A percentile compares a stretch with the other conserved stretches of the same genome.
Evolutionary conservation across 2,329 filamentous ascomycete species (phyloP).

Genomic region (Claviceps spartinae): DNA sequence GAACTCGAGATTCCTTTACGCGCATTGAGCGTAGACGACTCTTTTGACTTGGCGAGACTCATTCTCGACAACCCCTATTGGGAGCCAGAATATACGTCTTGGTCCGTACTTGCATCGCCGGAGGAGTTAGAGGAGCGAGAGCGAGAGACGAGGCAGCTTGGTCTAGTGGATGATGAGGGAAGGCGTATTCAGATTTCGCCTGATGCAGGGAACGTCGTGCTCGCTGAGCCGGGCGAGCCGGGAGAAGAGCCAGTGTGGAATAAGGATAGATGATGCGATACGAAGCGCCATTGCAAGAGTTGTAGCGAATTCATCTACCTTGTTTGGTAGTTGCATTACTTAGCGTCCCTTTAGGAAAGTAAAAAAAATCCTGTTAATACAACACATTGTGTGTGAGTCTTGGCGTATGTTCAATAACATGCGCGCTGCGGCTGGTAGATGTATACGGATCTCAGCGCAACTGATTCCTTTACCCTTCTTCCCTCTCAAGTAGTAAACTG

Average conservation of each 20-base stretch:
- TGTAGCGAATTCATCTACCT: not conserved
- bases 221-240: conserved; percentile 1
- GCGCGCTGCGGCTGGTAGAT: too few relatives aligned
- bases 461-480: too few relatives aligned
- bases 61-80: conserved; percentile 32
- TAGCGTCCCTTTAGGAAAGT: too few relatives aligned
- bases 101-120: not conserved
- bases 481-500: too few relatives aligned
- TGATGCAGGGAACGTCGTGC: not conserved
- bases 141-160: conserved; percentile 1
- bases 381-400: too few relatives aligned
- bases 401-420: too few relatives aligned
- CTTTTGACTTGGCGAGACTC: conserved; percentile 24
- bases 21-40: conserved; percentile 19
- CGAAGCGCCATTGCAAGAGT: not conserved
- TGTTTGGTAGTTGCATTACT: not conserved
- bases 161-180: conserved; percentile 7
- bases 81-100: conserved; percentile 10
- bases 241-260: conserved; percentile 3
- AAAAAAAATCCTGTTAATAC: too few relatives aligned
- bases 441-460: too few relatives aligned
- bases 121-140: not conserved
- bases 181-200: not conserved
- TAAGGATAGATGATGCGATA: not conserved
- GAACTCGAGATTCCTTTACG: conserved; percentile 20